Evolutionary conservation across 257 asterid genomes (phyloP).

Genomic region (Parsonsia alboflavescens): DNA sequence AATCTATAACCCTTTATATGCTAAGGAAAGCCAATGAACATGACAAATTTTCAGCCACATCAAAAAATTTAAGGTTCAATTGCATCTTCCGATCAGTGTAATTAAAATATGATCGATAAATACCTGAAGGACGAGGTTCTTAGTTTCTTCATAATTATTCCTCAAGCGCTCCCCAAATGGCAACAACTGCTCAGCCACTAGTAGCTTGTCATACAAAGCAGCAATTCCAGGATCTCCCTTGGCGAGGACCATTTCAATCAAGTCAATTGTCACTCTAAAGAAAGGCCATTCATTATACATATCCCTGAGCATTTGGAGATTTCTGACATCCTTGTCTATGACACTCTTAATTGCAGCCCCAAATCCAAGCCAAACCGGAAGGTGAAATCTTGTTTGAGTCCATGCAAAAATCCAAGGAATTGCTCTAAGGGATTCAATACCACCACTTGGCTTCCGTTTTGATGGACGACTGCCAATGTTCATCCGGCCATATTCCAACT

Average conservation of each 20-base stretch:
- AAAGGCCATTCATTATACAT: constrained; percentile 95
- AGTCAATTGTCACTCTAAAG: constrained; percentile 89
- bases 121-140: constrained; percentile 70
- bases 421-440: constrained; percentile 88
- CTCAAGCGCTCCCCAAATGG: constrained; percentile 65
- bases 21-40: neutral
- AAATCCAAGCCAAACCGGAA: constrained; percentile 96
- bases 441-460: constrained; percentile 89
- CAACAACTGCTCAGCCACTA: constrained; percentile 61
- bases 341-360: constrained; percentile 66
- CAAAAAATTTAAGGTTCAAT: neutral
- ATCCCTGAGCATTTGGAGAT: constrained; percentile 69
- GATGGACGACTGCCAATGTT: constrained; percentile 95
- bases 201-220: constrained; percentile 72
- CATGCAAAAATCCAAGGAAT: constrained; percentile 99
- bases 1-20: neutral
- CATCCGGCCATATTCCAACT: constrained; percentile 90
- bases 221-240: constrained; percentile 92
- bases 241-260: constrained; percentile 89
- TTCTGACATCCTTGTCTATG: constrained; percentile 52
- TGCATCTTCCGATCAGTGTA: neutral
- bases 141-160: constrained; percentile 55
- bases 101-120: neutral
- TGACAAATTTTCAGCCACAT: neutral
- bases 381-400: constrained; percentile 95